Percentiles rank a stretch among this genome's conserved stretches.
Conservation (phyloP, 495 filamentous ascomycete genomes). For the Neurospora hispaniola region DNA sequence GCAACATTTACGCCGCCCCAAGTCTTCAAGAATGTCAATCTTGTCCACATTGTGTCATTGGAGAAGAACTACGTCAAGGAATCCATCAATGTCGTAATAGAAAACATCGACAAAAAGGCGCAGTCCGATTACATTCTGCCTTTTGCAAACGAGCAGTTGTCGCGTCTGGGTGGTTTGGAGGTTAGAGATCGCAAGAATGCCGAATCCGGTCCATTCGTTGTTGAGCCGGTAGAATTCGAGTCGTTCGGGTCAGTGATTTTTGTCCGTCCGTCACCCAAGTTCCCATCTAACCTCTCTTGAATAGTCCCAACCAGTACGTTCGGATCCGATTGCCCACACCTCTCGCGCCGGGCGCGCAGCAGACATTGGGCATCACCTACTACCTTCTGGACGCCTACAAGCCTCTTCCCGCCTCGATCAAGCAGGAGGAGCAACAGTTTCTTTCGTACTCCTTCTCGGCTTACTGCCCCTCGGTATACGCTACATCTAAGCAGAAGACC, state of each 20-base stretch:
- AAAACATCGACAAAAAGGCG: conserved; percentile 64
- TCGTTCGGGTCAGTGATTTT: conserved; percentile 40
- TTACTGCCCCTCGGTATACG: conserved; percentile 70
- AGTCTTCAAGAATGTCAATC: conserved; percentile 83
- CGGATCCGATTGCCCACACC: conserved; percentile 65
- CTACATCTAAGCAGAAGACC: conserved; percentile 86
- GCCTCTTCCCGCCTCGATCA: conserved; percentile 71
- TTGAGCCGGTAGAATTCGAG: conserved; percentile 56
- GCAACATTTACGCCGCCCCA: conserved; percentile 74
- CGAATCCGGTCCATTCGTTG: conserved; percentile 53
- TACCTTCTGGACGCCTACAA: conserved; percentile 60
- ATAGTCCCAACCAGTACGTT: conserved; percentile 73
- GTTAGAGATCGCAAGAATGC: conserved; percentile 80
- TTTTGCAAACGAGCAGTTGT: conserved; percentile 63
- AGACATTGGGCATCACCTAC: conserved; percentile 80
- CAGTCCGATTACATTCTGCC: conserved; percentile 86
- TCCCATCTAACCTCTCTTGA: conserved; percentile 3
- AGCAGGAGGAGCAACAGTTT: conserved; percentile 75
- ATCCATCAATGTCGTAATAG: conserved; percentile 82
- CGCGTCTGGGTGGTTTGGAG: conserved; percentile 73
- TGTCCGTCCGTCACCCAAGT: background rate
- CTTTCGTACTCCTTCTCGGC: conserved; percentile 75
- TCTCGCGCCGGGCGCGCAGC: conserved; percentile 61
- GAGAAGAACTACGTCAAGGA: conserved; percentile 88
- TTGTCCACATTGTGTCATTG: conserved; percentile 80